Percentiles rank a stretch among this genome's conserved stretches.
Conservation (phyloP, 2,329 filamentous ascomycete species). For the Chaetomium olivaceum region DNA sequence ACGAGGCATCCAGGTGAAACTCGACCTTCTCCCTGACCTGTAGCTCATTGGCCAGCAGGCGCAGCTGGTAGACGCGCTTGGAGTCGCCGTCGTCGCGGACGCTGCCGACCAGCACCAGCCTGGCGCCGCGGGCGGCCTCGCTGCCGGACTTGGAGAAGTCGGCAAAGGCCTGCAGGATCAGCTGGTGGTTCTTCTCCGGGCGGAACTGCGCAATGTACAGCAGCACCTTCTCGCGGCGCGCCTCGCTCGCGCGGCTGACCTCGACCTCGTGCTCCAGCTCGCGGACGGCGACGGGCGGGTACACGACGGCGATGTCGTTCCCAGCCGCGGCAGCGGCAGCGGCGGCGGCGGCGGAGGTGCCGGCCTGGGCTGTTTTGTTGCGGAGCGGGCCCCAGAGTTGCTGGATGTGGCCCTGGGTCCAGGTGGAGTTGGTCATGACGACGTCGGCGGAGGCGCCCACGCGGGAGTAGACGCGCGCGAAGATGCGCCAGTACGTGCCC, state of each 20-base stretch:
- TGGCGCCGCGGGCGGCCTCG: conserved; percentile 56
- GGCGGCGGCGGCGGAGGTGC: too few relatives aligned
- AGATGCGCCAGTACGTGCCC: conserved; percentile 80
- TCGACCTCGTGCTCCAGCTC: conserved; percentile 76
- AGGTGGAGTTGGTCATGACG: conserved; percentile 96
- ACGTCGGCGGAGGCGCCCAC: conserved; percentile 84
- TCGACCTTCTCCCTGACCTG: conserved; percentile 80
- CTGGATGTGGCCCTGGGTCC: conserved; percentile 84
- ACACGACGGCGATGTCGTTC: conserved; percentile 70
- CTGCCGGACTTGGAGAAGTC: conserved; percentile 63
- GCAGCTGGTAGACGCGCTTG: conserved; percentile 82
- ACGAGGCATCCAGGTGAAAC: conserved; percentile 87
- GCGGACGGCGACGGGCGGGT: conserved; percentile 87
- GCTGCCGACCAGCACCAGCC: conserved; percentile 83
- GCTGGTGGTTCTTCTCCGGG: conserved; percentile 91
- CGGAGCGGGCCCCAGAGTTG: conserved; percentile 70
- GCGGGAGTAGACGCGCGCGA: conserved; percentile 78
- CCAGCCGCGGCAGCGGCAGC: neutral
- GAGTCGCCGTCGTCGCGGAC: conserved; percentile 83
- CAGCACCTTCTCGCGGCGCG: conserved; percentile 67
- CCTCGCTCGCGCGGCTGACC: conserved; percentile 68
- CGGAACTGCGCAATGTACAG: conserved; percentile 97
- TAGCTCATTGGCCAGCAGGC: conserved; percentile 82
- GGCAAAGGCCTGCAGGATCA: conserved; percentile 83
- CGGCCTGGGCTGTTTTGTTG: conserved; percentile 35